phyloP scores from a whole-genome alignment of 139 green algal species.

The Microglena sp. region DNA sequence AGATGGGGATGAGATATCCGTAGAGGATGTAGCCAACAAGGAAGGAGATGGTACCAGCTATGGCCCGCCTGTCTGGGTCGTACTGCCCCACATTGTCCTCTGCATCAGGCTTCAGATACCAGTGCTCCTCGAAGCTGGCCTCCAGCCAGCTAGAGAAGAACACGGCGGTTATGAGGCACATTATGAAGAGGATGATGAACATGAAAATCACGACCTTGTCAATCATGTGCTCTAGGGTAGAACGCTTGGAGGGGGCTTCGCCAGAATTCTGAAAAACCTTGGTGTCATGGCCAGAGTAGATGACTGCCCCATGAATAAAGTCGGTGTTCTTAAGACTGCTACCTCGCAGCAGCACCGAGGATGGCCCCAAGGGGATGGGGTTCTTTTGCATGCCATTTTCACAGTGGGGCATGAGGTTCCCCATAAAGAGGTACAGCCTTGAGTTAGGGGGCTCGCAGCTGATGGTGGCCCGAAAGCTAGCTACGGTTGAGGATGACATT shows the following conservation, averaged over 20 bases:
- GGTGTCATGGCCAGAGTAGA: constrained; percentile 75
- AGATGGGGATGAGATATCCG: constrained; percentile 83
- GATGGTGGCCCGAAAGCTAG: constrained; percentile 36
- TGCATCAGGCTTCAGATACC: constrained; percentile 41
- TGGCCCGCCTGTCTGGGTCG: constrained; percentile 20
- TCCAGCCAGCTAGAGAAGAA: constrained; percentile 39
- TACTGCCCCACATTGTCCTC: constrained; percentile 22
- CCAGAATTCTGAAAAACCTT: constrained; percentile 65
- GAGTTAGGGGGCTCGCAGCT: constrained; percentile 77
- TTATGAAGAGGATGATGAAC: constrained; percentile 53
- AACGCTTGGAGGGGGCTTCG: constrained; percentile 56
- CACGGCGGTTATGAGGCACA: constrained; percentile 46
- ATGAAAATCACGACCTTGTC: constrained; percentile 68
- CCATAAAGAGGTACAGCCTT: constrained; percentile 74
- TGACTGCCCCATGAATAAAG: constrained; percentile 59
- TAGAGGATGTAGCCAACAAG: neutral
- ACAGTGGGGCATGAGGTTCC: constrained; percentile 37
- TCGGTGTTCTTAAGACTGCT: constrained; percentile 77
- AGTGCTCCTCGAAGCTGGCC: constrained; percentile 18
- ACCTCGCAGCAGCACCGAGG: constrained; percentile 59
- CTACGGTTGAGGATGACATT: constrained; percentile 31
- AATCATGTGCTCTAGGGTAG: constrained; percentile 47
- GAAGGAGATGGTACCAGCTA: constrained; percentile 28
- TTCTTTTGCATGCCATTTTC: neutral
- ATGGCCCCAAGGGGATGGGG: constrained; percentile 40